phyloP scores from a whole-genome alignment of 1,139 yeast genomes.

The Saccharomyces hybrid region DNA sequence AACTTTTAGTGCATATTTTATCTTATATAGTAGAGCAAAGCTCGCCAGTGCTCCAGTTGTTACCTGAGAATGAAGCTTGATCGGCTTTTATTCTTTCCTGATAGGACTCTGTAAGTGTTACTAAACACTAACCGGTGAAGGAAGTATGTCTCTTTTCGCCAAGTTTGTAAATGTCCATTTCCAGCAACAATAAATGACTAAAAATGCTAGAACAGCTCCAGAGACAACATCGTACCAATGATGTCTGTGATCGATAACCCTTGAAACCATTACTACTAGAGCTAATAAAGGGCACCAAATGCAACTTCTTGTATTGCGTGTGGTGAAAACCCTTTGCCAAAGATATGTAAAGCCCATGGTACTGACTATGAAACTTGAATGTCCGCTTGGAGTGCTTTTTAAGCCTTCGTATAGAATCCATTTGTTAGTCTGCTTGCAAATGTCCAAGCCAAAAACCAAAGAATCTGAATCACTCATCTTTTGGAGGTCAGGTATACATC shows the following conservation, averaged over 20 bases:
- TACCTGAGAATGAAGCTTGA: background rate
- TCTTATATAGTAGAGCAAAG: background rate
- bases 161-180: slow-evolving; percentile 8
- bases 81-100: background rate
- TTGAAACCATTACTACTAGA: slow-evolving; percentile 23
- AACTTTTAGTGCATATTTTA: background rate
- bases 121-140: background rate
- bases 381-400: slow-evolving; percentile 30
- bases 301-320: slow-evolving; percentile 13
- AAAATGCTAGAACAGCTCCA: slow-evolving; percentile 19
- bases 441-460: slow-evolving; percentile 9
- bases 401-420: slow-evolving; percentile 23
- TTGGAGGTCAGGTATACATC: slow-evolving; percentile 17
- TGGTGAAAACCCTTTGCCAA: slow-evolving; percentile 20
- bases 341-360: slow-evolving; percentile 22
- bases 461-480: slow-evolving; percentile 3
- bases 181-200: slow-evolving; percentile 11
- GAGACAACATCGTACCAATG: slow-evolving; percentile 28
- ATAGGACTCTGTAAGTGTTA: background rate
- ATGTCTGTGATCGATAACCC: slow-evolving; percentile 27
- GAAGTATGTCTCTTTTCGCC: background rate
- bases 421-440: slow-evolving; percentile 17
- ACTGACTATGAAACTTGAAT: slow-evolving; percentile 24
- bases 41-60: background rate
- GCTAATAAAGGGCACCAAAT: slow-evolving; percentile 24